Base-by-base conservation (phyloP, 1,284 basidiomycete species). In the Moesziomyces antarcticus region DNA sequence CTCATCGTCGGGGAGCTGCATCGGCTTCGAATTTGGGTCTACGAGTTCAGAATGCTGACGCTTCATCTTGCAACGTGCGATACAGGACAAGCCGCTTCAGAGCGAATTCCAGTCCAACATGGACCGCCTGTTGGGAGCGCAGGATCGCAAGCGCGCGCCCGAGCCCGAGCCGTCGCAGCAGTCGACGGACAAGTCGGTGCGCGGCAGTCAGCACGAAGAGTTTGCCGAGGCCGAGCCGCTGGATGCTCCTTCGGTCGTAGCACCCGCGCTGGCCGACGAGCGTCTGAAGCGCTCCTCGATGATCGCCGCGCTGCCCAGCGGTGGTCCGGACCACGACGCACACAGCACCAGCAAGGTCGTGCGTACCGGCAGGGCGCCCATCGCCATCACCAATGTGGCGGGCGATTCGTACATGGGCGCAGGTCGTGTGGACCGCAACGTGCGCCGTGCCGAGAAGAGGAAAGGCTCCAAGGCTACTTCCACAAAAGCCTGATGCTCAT, bases 61-160 rank as follows among this genome's bases (percentile, higher is more conserved):
- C 8, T 25, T 16, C 6, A 21, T 1, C 14, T 20, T 33, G 27
- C 40, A 37, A 4, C 24, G 11, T 9, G 25, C n/a, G 5, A 11
- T 35, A 45, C 52, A 82, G 80, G 56, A 57, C 24, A 71, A 76
- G 41, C 75, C 78, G 30, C 55, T 82, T 41, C 80, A 82, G 49
- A 76, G 61, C 46, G 78, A 82, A 40, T 76, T 82, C 56, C 77
- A 80, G 37, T 60, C 64, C 45, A 70, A 80, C 62, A 82, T 82
- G 80, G 80, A 82, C 58, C 72, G 74, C 14, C 59, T 80, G 42
- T 70, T 82, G 10, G 80, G 80, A 22, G 63, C 80, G 13, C 55
- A 65, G 46, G 69, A 72, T 11, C 56, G 61, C 37, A 71, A 56
- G 37, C 77, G 77, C 22, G 53, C 33, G 5, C 64, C 73, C 37